A percentile compares a stretch with the other conserved stretches of the same genome.
These are phyloP conservation scores for Agroathelia rolfsii DNA, from an alignment of 1,284 basidiomycete species.

Conservation along the genomic window DNA sequence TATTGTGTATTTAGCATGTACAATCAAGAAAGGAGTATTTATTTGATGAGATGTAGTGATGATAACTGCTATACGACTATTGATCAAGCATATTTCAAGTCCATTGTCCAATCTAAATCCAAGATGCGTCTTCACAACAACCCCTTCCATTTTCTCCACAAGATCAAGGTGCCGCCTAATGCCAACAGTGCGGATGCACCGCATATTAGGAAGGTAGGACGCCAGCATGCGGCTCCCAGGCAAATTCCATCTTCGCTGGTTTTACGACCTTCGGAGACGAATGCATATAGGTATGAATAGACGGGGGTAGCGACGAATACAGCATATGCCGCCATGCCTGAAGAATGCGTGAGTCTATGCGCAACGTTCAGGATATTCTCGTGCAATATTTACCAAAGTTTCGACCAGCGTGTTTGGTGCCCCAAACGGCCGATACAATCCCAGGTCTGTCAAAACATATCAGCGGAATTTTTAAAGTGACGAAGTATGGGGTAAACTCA, in stretches of 20 bases:
- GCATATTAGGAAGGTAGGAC: constrained; percentile 48
- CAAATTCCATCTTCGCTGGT: constrained; percentile 34
- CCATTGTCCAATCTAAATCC: too few species aligned
- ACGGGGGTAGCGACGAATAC: constrained; percentile 63
- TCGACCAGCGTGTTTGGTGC: constrained; percentile 52
- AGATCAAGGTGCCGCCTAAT: constrained; percentile 29
- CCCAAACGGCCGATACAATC: constrained; percentile 62
- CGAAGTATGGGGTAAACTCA: constrained; percentile 25
- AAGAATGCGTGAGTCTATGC: too few species aligned
- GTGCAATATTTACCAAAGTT: too few species aligned
- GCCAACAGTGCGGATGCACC: constrained; percentile 33
- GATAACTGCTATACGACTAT: too few species aligned
- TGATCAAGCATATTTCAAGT: too few species aligned
- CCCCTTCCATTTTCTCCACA: constrained; percentile 57
- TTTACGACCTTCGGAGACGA: constrained; percentile 43
- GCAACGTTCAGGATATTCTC: too few species aligned
- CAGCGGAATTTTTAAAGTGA: constrained; percentile 1
- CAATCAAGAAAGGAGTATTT: too few species aligned
- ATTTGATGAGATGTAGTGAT: too few species aligned
- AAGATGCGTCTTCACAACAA: too few species aligned
- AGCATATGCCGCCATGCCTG: constrained; percentile 59
- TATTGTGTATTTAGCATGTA: too few species aligned
- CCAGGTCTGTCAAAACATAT: constrained; percentile 39
- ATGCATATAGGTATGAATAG: constrained; percentile 70
- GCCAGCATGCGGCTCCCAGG: constrained; percentile 52